Conservation (phyloP, 768 basidiomycete genomes). For the Lentinula sp. region DNA sequence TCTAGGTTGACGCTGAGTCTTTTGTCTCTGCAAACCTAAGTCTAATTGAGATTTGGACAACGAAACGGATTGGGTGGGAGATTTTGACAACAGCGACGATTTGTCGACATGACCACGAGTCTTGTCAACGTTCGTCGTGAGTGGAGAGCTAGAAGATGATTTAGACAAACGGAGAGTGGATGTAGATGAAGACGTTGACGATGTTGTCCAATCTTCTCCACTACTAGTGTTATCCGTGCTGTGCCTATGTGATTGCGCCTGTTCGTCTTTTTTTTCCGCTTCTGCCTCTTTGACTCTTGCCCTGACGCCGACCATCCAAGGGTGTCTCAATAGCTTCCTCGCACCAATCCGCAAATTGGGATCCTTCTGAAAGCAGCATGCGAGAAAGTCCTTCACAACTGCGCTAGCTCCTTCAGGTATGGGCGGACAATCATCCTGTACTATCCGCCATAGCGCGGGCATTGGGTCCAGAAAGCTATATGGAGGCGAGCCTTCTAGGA, state of each 20-base stretch:
- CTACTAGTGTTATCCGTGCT: conserved; percentile 22
- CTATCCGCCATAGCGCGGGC: conserved; percentile 97
- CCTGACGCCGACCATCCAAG: conserved; percentile 75
- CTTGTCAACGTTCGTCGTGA: neutral
- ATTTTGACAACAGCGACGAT: neutral
- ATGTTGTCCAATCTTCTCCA: conserved; percentile 28
- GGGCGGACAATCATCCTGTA: conserved; percentile 95
- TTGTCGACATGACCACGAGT: neutral
- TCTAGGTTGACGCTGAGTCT: neutral
- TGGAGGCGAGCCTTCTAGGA: conserved; percentile 87
- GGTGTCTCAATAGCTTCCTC: conserved; percentile 86
- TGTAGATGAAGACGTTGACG: neutral
- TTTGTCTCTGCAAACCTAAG: neutral
- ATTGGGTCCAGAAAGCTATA: conserved; percentile 96
- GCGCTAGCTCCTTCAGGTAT: conserved; percentile 95
- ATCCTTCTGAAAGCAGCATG: conserved; percentile 98
- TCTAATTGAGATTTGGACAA: neutral
- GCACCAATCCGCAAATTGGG: conserved; percentile 91
- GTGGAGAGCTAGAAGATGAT: neutral
- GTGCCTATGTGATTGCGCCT: conserved; percentile 11
- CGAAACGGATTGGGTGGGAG: neutral
- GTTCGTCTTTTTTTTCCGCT: conserved; percentile 24
- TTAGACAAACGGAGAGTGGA: neutral
- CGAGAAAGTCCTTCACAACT: conserved; percentile 93
- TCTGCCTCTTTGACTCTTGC: conserved; percentile 23